These are phyloP conservation scores for Eimeria tenella DNA, from an alignment of 169 alveolate species.

Conservation along the genomic window DNA sequence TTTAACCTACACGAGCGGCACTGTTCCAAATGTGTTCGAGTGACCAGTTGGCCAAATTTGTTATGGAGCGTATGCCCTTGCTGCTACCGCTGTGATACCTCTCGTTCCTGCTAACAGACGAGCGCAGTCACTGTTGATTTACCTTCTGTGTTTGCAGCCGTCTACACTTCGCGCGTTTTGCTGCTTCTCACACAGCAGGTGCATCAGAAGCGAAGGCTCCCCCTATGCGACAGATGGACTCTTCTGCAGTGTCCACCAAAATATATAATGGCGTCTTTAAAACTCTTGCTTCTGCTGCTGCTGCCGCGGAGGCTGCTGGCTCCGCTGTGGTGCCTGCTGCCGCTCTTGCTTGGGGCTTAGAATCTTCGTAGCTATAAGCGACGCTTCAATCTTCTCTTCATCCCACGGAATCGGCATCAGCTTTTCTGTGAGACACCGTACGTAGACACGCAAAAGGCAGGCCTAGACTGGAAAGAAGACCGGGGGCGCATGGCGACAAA, in stretches of 20 bases:
- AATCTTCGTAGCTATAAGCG: background rate
- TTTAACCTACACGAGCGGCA: background rate
- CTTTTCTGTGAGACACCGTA: background rate
- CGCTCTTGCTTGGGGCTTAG: conserved; percentile 3
- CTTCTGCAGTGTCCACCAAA: background rate
- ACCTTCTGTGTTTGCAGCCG: background rate
- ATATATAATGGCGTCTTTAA: background rate
- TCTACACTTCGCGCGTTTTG: background rate
- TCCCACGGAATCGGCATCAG: conserved; percentile 60
- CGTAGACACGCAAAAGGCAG: background rate
- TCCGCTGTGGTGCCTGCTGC: conserved; percentile 5
- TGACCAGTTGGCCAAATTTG: background rate
- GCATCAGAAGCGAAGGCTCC: background rate
- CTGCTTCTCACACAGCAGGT: background rate
- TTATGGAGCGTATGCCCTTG: background rate
- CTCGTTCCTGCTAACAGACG: too few species aligned
- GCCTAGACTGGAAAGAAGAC: background rate
- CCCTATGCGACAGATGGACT: background rate
- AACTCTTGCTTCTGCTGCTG: conserved; percentile 58
- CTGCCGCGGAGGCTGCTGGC: conserved; percentile 24
- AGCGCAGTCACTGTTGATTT: background rate
- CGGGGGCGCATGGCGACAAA: too few species aligned
- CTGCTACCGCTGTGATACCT: background rate
- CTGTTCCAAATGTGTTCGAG: background rate
- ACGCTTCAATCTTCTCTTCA: conserved; percentile 49